A percentile compares a stretch with the other conserved stretches of the same genome.
phyloP scores from a whole-genome alignment of 257 asterid genomes.

The Schizonepeta tenuifolia region DNA sequence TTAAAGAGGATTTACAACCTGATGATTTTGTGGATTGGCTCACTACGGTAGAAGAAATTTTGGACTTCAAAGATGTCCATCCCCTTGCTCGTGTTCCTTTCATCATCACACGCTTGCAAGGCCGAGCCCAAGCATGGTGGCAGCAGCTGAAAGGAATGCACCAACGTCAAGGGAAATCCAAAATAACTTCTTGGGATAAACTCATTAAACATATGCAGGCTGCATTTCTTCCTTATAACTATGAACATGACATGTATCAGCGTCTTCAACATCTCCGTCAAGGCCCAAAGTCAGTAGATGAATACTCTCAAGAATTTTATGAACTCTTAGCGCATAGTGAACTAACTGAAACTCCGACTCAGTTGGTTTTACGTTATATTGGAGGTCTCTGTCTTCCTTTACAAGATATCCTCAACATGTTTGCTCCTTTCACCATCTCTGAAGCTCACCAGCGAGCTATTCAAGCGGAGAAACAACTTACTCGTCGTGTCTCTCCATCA shows the following conservation, averaged over 20 bases:
- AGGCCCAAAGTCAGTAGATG: neutral
- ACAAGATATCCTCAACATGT: neutral
- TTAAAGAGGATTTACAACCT: neutral
- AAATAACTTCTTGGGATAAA: neutral
- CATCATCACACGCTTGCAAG: neutral
- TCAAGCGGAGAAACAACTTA: too few species aligned
- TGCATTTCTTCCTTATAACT: too few species aligned
- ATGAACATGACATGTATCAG: neutral
- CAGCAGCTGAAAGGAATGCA: neutral
- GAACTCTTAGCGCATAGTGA: neutral
- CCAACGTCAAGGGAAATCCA: neutral
- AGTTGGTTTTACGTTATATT: neutral
- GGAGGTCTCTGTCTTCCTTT: neutral
- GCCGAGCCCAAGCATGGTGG: slow-evolving; percentile 2
- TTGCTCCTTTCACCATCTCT: neutral
- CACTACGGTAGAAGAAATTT: neutral
- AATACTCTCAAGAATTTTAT: neutral
- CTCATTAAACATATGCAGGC: neutral
- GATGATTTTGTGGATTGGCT: neutral
- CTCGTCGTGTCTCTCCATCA: too few species aligned
- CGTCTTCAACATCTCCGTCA: neutral
- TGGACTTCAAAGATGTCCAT: neutral
- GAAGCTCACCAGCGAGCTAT: too few species aligned
- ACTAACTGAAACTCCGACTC: neutral
- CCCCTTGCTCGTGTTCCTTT: neutral